These are phyloP conservation scores for Zoysia japonica DNA, from an alignment of 176 grass and related monocot species.

Conservation along the genomic window DNA sequence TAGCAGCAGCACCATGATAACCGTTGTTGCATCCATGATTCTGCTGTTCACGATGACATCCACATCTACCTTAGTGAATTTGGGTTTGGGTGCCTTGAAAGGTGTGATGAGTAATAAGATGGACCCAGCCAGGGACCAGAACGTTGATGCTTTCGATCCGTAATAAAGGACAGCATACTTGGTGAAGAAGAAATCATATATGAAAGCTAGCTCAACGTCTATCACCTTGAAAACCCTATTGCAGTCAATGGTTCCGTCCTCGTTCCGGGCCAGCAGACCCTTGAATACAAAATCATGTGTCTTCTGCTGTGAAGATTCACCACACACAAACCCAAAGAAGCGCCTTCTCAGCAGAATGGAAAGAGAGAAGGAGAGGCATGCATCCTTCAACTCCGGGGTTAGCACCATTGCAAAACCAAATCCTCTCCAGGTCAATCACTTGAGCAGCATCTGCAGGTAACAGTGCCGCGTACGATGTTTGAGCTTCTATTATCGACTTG, in stretches of 20 bases:
- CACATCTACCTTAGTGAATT: neutral
- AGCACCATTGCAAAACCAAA: neutral
- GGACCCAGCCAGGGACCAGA: neutral
- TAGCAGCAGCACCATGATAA: neutral
- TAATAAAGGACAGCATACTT: slow-evolving; percentile 16
- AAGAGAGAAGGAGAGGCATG: slow-evolving; percentile 44
- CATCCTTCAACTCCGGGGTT: slow-evolving; percentile 8
- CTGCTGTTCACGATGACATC: neutral
- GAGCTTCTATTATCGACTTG: neutral
- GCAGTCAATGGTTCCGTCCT: neutral
- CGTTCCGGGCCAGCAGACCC: slow-evolving; percentile 4
- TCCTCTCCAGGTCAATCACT: slow-evolving; percentile 16
- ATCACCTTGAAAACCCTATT: slow-evolving; percentile 9
- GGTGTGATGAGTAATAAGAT: neutral
- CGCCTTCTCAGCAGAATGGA: slow-evolving; percentile 30
- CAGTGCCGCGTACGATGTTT: neutral
- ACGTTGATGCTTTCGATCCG: neutral
- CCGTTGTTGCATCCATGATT: neutral
- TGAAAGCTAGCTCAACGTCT: slow-evolving; percentile 16
- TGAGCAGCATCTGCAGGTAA: neutral
- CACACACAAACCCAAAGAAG: slow-evolving; percentile 22
- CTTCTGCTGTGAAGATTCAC: neutral
- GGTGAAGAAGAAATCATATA: slow-evolving; percentile 33
- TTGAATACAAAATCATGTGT: slow-evolving; percentile 33
- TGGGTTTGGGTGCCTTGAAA: neutral